Evolutionary conservation across 371 early-diverging fungal genomes (phyloP).

Genomic region (Chytridium lagenaria): DNA sequence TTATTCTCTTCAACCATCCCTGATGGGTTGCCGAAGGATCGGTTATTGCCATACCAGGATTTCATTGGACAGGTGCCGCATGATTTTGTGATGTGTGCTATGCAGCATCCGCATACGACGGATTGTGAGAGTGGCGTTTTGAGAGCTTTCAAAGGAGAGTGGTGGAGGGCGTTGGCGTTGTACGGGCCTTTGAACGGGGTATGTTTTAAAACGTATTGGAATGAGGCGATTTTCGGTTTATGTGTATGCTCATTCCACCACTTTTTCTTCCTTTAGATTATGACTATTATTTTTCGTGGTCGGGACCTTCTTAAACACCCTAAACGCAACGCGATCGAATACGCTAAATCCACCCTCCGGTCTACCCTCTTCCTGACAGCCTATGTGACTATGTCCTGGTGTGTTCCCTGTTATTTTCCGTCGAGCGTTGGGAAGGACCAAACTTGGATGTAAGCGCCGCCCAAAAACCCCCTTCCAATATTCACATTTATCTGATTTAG

Average conservation of each 20-base stretch:
- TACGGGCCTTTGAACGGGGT: constrained; percentile 77
- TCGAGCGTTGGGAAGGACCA: constrained; percentile 62
- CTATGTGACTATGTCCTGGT: constrained; percentile 69
- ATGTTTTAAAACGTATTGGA: constrained; percentile 14
- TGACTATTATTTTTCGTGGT: constrained; percentile 62
- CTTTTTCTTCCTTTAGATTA: constrained; percentile 43
- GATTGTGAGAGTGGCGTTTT: constrained; percentile 55
- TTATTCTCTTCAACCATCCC: constrained; percentile 35
- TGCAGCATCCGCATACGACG: constrained; percentile 73
- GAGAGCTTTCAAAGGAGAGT: constrained; percentile 55
- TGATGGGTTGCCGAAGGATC: constrained; percentile 19
- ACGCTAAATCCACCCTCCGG: constrained; percentile 66
- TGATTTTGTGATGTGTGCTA: constrained; percentile 70
- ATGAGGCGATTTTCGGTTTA: not conserved
- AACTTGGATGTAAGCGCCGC: constrained; percentile 53
- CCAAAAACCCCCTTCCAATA: not conserved
- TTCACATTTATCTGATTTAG: constrained; percentile 19
- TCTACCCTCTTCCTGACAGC: constrained; percentile 74
- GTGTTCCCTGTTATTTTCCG: constrained; percentile 71
- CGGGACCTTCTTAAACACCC: constrained; percentile 56
- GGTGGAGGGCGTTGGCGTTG: constrained; percentile 55
- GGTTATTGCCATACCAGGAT: constrained; percentile 24
- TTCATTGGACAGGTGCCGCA: constrained; percentile 58
- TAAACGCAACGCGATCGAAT: constrained; percentile 27
- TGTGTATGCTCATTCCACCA: not conserved